Percentiles rank a stretch among this genome's conserved stretches.
Evolutionary conservation across 202 grass and related monocot species (phyloP).

Genomic region (Schoenoplectus tabernaemontani): DNA sequence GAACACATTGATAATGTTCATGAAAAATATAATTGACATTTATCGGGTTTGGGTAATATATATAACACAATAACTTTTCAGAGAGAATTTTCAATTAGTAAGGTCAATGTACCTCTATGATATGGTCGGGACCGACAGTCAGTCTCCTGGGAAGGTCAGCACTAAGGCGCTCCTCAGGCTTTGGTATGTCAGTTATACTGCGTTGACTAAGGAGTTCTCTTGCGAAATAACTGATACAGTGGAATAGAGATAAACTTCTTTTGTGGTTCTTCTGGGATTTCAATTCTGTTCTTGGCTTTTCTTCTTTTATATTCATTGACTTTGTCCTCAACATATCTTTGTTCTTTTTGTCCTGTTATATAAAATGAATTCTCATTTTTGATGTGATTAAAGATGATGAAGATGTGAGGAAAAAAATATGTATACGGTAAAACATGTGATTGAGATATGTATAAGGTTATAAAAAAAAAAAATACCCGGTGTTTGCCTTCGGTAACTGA

Average conservation of each 20-base stretch:
- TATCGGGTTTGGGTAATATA: not conserved
- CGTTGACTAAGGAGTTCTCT: not conserved
- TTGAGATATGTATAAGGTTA: not conserved
- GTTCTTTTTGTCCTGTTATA: conserved; percentile 1
- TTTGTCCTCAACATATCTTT: conserved; percentile 16
- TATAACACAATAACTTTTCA: not conserved
- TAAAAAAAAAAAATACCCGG: not conserved
- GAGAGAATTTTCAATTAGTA: not conserved
- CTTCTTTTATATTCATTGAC: conserved; percentile 20
- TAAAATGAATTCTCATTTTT: not conserved
- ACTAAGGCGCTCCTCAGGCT: conserved; percentile 4
- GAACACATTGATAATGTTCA: not conserved
- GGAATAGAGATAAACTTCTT: conserved; percentile 12
- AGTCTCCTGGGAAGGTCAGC: not conserved
- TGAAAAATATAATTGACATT: not conserved
- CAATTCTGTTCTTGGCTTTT: not conserved
- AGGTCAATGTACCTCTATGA: conserved; percentile 12
- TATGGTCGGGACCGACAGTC: not conserved
- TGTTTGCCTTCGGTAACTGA: not conserved
- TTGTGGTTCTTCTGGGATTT: conserved; percentile 4
- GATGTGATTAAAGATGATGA: not conserved
- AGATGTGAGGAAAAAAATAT: not conserved
- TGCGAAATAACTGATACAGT: conserved; percentile 8
- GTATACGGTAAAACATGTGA: not conserved
- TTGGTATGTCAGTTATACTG: not conserved